phyloP scores from a whole-genome alignment of 1,139 yeast genomes.

The Geotrichum bryndzae region DNA sequence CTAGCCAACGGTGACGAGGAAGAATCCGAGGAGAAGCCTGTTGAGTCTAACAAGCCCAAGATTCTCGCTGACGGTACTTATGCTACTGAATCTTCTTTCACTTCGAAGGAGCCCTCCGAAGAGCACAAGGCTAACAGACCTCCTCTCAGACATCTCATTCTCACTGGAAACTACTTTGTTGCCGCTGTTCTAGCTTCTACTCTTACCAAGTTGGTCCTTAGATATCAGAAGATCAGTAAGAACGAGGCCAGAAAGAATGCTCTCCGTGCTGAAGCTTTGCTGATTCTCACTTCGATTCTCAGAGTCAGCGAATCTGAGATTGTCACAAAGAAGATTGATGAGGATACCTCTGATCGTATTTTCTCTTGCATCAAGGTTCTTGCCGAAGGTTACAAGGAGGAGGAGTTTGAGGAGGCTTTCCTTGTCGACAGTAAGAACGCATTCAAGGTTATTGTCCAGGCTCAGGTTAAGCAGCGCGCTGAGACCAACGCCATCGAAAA shows the following conservation, averaged over 20 bases:
- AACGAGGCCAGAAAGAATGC: conserved; percentile 60
- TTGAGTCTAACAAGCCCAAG: conserved; percentile 57
- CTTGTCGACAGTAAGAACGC: conserved; percentile 85
- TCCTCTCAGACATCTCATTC: conserved; percentile 73
- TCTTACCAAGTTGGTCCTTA: conserved; percentile 77
- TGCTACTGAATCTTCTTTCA: conserved; percentile 89
- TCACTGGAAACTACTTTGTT: conserved; percentile 85
- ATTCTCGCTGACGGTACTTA: conserved; percentile 97
- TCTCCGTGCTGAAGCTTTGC: conserved; percentile 88
- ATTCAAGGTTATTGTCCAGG: conserved; percentile 56
- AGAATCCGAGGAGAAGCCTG: conserved; percentile 30
- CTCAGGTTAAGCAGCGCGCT: conserved; percentile 49
- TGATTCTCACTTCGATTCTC: conserved; percentile 84
- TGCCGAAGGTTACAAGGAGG: conserved; percentile 53
- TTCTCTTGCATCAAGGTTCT: conserved; percentile 74
- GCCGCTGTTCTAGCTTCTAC: conserved; percentile 87
- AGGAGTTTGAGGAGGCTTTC: conserved; percentile 62
- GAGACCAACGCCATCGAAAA: conserved; percentile 54
- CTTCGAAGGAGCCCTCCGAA: conserved; percentile 36
- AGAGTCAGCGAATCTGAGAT: conserved; percentile 83
- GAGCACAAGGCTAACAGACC: conserved; percentile 43
- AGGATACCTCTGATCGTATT: conserved; percentile 90
- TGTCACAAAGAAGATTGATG: conserved; percentile 77
- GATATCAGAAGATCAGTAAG: conserved; percentile 58
- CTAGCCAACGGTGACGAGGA: conserved; percentile 37